phyloP scores from a whole-genome alignment of 805 yeast species.

The Ogataea minuta region DNA sequence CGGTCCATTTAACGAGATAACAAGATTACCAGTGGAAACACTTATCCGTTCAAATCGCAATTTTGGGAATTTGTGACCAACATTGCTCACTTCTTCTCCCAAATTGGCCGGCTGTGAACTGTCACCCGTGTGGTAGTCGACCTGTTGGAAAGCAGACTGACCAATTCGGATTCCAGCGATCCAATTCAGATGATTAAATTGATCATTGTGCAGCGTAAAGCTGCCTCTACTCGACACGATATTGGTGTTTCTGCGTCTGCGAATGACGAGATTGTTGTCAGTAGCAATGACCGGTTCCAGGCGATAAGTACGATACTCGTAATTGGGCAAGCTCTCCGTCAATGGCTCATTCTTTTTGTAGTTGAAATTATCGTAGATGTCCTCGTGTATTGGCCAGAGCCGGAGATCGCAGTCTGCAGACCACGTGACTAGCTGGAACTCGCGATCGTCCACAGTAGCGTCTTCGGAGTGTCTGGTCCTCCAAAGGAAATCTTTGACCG shows the following conservation, averaged over 20 bases:
- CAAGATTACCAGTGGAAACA: constrained; percentile 79
- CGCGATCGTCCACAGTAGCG: constrained; percentile 59
- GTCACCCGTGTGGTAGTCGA: constrained; percentile 35
- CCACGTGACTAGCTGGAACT: constrained; percentile 93
- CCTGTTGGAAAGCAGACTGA: constrained; percentile 39
- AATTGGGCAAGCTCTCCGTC: constrained; percentile 37
- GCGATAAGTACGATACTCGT: constrained; percentile 43
- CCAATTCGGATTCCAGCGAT: constrained; percentile 88
- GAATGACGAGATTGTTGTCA: constrained; percentile 25
- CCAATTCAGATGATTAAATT: constrained; percentile 77
- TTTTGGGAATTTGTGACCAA: constrained; percentile 87
- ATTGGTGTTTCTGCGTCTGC: constrained; percentile 20
- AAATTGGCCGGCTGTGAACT: constrained; percentile 52
- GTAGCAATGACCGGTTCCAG: constrained; percentile 43
- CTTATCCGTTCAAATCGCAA: constrained; percentile 83
- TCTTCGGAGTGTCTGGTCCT: constrained; percentile 54
- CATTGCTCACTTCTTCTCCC: constrained; percentile 88
- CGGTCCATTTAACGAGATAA: constrained; percentile 78
- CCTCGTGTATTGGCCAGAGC: constrained; percentile 68
- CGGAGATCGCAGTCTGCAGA: constrained; percentile 82
- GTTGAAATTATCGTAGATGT: constrained; percentile 45
- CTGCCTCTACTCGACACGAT: constrained; percentile 27
- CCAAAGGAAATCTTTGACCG: constrained; percentile 89
- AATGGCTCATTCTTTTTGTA: constrained; percentile 40
- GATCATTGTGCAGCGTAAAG: constrained; percentile 39